Evolutionary conservation across 495 filamentous ascomycete genomes (phyloP), one percentile per base, ranked within the genome.

Genomic region (Venustampulla echinocandica): DNA sequence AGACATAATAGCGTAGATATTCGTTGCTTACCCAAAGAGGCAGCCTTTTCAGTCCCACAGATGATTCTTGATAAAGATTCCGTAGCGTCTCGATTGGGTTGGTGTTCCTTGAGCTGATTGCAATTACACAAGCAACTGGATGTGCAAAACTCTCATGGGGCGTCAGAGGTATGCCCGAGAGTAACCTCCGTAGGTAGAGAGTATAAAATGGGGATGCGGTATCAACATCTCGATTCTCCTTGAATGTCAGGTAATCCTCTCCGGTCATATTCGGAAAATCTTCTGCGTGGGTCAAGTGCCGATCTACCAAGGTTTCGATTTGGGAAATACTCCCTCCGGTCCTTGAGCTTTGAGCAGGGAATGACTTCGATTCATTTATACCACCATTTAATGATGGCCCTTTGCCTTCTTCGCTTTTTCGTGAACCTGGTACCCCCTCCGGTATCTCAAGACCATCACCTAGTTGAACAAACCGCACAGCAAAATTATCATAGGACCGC

Each of bases 81-180:
- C 89, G 70, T 23, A 98, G 69, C 15, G 87, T 80, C 55, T 95
- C 87, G 40, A 96, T 84, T 0, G 92, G 89, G 3, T 76, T 65
- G 10, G 72, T 69, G 52, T 88, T 90, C 48, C 85, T 75, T 4
- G 90, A 95, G 61, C 88, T 95, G 50, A 97, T 93, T 3, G 90
- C 85, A 59, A 97, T 90, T 15, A 97, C 78, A 62, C 88, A 89
- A n/a, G 93, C 89, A 3, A 96, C 89, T 0, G 93, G 92, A 63
- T 98, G 92, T 10, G 83, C 74, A 57, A 97, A 94, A 1, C 90
- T 93, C 64, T 98, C 92, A 54, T 95, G 87, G 0, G 88, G 81
- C 0, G 80, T 75, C 35, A 90, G 56, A 6, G 84, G 75, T 18
- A 87, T 65, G 35, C 84, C 79, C 1, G 88, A 95, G 13, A 98